Conservation (phyloP, 495 filamentous ascomycete species). For the Patellaria atrata region DNA sequence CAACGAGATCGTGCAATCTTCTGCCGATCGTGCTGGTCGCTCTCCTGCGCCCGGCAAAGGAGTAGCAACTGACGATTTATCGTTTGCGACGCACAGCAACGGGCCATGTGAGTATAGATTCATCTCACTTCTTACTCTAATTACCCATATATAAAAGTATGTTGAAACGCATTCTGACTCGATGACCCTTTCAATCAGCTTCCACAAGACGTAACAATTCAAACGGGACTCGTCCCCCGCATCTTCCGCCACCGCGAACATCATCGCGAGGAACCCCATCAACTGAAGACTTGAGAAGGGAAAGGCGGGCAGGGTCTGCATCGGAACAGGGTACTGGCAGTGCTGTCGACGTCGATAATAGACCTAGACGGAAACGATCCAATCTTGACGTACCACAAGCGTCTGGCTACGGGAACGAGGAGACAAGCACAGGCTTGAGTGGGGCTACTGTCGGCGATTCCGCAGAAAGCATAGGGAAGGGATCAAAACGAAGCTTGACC, state of each 20-base stretch:
- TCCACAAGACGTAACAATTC: no score
- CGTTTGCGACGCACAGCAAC: constrained; percentile 10
- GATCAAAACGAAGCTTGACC: constrained; percentile 56
- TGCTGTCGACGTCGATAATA: constrained; percentile 6
- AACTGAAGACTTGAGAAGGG: constrained; percentile 10
- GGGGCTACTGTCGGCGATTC: constrained; percentile 39
- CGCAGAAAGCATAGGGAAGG: constrained; percentile 43
- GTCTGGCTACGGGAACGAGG: constrained; percentile 9
- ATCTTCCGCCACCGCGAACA: constrained; percentile 12
- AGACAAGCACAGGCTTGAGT: constrained; percentile 41
- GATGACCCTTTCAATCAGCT: no score
- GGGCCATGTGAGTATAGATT: constrained; percentile 13
- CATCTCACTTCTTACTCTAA: not conserved
- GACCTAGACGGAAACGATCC: constrained; percentile 19
- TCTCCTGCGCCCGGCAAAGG: constrained; percentile 14
- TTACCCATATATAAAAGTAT: not conserved
- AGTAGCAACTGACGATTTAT: constrained; percentile 7
- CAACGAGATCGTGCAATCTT: constrained; percentile 30
- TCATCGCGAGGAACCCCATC: constrained; percentile 14
- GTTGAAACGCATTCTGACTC: no score
- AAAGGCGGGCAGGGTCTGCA: constrained; percentile 3
- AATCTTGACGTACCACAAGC: constrained; percentile 19
- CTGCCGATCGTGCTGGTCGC: constrained; percentile 21
- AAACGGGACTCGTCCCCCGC: no score
- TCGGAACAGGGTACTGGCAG: constrained; percentile 8